Base-by-base conservation (phyloP, 805 yeast species). In the Saccharomycopsis olivae region DNA sequence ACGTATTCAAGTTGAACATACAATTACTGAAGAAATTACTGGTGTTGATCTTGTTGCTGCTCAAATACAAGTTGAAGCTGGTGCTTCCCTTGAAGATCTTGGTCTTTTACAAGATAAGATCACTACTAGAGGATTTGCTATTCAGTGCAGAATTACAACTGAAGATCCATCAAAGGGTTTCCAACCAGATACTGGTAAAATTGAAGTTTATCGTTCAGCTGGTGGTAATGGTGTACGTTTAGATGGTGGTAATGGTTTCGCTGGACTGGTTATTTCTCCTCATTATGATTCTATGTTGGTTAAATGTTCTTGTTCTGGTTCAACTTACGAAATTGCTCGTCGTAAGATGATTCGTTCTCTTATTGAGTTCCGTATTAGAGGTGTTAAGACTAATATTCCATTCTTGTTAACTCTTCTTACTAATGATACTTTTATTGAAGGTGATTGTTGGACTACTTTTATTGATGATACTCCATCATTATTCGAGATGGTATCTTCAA, bases 141-240 rank as follows among this genome's bases (percentile, higher is more conserved):
- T 92, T 53, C 98, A 92, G 69, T 89, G 98, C 69, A 87, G 98
- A 71, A 92, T 92, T 67, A 89, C 97, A 44, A 89, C 98, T 38
- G 98, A 92, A 64, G 98, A 89, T 59, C 97, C 98, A 10, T 59
- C 94, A 38, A 88, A 88, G 67, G 85, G 82, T 58, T 89, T 89
- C 78, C 96, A 85, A 65, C 98, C 98, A 13, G 98, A 89, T 59
- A 92, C 97, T 3, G 98, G 98, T 59, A 87, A 88, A 64, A 82
- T 89, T 53, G 98, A 89, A 63, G 98, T 89, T 34, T 89, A 89
- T 69, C 78, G 97, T 62, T 87, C 96, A 34, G 85, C 97, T 17
- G 98, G 98, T 65, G 99, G 99, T 70, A 92, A 92, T 58, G 99
- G 99, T 62, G 96, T 92, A 35, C 79, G 99, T 68, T 72, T 92